phyloP scores from a whole-genome alignment of 2,329 filamentous ascomycete genomes.

The Epichloe aotearoae region DNA sequence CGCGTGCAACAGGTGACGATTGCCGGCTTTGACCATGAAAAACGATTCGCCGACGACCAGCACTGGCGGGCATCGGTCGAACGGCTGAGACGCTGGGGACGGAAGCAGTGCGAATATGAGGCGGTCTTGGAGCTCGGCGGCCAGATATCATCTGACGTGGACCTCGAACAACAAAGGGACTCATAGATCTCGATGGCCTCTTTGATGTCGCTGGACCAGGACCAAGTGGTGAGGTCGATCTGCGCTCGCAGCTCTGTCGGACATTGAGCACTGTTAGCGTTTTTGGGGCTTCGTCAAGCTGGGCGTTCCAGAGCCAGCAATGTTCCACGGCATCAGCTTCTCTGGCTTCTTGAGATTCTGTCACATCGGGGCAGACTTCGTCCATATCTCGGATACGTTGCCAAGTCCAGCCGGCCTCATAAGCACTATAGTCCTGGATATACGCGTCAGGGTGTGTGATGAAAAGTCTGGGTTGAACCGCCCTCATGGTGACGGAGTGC shows the following conservation, averaged over 20 bases:
- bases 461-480: slow-evolving; percentile 54
- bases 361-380: slow-evolving; percentile 36
- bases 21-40: slow-evolving; percentile 26
- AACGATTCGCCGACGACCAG: slow-evolving; percentile 30
- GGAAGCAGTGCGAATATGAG: slow-evolving; percentile 38
- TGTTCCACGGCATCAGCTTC: slow-evolving; percentile 50
- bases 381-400: slow-evolving; percentile 51
- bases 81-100: slow-evolving; percentile 30
- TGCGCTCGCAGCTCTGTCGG: slow-evolving; percentile 27
- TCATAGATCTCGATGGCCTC: slow-evolving; percentile 16
- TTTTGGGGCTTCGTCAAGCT: slow-evolving; percentile 44
- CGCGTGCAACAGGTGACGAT: slow-evolving; percentile 18
- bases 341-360: slow-evolving; percentile 33
- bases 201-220: slow-evolving; percentile 15
- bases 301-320: slow-evolving; percentile 55
- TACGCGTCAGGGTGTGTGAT: slow-evolving; percentile 66
- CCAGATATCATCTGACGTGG: slow-evolving; percentile 28
- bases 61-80: slow-evolving; percentile 22
- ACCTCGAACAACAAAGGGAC: slow-evolving; percentile 21
- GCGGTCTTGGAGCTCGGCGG: slow-evolving; percentile 30
- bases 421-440: slow-evolving; percentile 45
- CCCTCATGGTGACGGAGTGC: slow-evolving; percentile 59
- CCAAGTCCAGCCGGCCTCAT: slow-evolving; percentile 55
- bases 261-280: slow-evolving; percentile 29
- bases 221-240: slow-evolving; percentile 27